A percentile compares a stretch with the other conserved stretches of the same genome.
Conservation (phyloP, 2,329 filamentous ascomycete species). For the Dothiorella sarmentorum region DNA sequence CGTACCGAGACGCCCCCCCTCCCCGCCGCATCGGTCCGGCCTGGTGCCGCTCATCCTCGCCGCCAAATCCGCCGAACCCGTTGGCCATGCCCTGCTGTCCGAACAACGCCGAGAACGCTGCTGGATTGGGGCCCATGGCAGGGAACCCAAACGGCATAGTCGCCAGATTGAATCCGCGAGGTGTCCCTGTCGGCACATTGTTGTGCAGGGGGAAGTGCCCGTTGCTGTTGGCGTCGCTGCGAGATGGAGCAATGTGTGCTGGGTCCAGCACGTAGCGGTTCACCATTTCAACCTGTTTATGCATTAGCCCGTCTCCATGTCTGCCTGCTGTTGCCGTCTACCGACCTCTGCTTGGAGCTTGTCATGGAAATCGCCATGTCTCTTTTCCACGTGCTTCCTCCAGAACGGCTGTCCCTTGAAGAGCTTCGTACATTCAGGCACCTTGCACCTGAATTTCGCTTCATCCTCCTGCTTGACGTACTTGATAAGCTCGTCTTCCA, state of each 20-base stretch:
- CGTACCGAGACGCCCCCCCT: slow-evolving; percentile 31
- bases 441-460: slow-evolving; percentile 93
- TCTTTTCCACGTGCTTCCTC: slow-evolving; percentile 96
- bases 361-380: slow-evolving; percentile 84
- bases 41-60: slow-evolving; percentile 36
- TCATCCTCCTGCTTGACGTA: slow-evolving; percentile 97
- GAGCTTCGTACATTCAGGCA: slow-evolving; percentile 90
- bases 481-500: slow-evolving; percentile 81
- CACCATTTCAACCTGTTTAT: slow-evolving; percentile 73
- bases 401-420: slow-evolving; percentile 98
- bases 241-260: slow-evolving; percentile 86
- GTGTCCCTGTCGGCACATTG: slow-evolving; percentile 76
- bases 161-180: slow-evolving; percentile 84
- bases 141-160: slow-evolving; percentile 64
- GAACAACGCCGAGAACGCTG: slow-evolving; percentile 46
- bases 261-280: slow-evolving; percentile 95
- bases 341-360: slow-evolving; percentile 74
- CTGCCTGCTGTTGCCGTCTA: slow-evolving; percentile 35
- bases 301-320: slow-evolving; percentile 4
- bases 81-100: slow-evolving; percentile 37
- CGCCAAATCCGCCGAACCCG: slow-evolving; percentile 59
- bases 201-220: slow-evolving; percentile 86
- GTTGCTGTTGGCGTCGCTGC: slow-evolving; percentile 91
- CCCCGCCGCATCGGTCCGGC: slow-evolving; percentile 44
- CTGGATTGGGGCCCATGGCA: slow-evolving; percentile 43